Conservation (phyloP, 208 protist species). For the Leishmania arabica region DNA sequence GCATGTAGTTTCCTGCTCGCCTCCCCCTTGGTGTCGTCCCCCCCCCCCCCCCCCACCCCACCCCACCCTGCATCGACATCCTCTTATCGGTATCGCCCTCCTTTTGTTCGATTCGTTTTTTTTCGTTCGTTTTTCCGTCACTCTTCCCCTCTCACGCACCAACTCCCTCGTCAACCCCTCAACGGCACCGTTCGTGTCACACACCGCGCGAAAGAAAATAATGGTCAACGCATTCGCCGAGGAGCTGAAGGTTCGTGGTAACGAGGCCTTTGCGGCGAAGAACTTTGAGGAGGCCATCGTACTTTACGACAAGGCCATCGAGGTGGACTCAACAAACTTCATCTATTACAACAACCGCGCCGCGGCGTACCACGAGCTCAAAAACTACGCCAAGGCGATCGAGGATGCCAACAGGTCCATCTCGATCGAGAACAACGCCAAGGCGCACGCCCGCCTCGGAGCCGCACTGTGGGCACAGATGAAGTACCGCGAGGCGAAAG, state of each 20-base stretch:
- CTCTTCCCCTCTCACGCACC: not conserved
- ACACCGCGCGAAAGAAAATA: not conserved
- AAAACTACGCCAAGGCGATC: constrained; percentile 77
- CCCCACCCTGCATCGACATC: not conserved
- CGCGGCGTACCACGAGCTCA: constrained; percentile 75
- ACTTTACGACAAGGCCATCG: constrained; percentile 80
- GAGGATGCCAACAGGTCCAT: constrained; percentile 63
- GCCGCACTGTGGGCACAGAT: constrained; percentile 62
- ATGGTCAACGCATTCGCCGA: constrained; percentile 37
- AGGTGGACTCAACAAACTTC: constrained; percentile 69
- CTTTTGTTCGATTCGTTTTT: not conserved
- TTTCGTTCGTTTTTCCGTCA: not conserved
- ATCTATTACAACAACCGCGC: constrained; percentile 89
- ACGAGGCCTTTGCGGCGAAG: constrained; percentile 76
- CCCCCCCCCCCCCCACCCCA: not conserved
- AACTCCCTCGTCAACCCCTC: not conserved
- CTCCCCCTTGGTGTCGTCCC: not conserved
- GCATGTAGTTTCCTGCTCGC: not conserved
- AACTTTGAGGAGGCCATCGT: constrained; percentile 75
- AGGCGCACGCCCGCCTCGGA: constrained; percentile 63
- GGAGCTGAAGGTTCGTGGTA: constrained; percentile 78
- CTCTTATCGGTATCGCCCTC: not conserved
- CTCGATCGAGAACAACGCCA: constrained; percentile 60
- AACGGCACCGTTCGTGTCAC: not conserved
- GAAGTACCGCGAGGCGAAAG: constrained; percentile 48